These are phyloP conservation scores for Leucocoprinus sp. DNA, from an alignment of 768 basidiomycete genomes.

Conservation along the genomic window DNA sequence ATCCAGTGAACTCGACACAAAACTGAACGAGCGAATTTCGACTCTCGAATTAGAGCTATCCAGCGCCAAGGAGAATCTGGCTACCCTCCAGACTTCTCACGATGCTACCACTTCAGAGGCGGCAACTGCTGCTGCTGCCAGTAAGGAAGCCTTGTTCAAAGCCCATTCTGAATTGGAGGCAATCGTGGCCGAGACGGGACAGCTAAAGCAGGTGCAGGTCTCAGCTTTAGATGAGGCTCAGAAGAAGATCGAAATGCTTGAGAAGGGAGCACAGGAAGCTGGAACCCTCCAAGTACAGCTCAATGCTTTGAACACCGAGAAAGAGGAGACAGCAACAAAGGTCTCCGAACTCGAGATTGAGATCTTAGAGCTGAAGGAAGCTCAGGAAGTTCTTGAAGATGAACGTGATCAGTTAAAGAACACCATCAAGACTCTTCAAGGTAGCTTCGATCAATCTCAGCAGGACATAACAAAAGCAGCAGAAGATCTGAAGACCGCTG, in stretches of 20 bases:
- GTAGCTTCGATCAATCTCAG: constrained; percentile 38
- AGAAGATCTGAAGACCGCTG: constrained; percentile 37
- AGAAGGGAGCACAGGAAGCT: constrained; percentile 34
- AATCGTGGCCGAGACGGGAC: constrained; percentile 42
- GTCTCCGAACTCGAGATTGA: constrained; percentile 79
- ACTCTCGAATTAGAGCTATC: constrained; percentile 42
- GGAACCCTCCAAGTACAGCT: constrained; percentile 43
- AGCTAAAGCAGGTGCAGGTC: constrained; percentile 42
- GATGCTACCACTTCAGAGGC: constrained; percentile 35
- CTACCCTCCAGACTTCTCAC: constrained; percentile 38
- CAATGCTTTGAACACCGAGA: constrained; percentile 47
- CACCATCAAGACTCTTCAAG: constrained; percentile 44
- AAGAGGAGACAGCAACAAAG: constrained; percentile 62
- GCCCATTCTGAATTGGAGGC: constrained; percentile 55
- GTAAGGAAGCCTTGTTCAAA: constrained; percentile 56
- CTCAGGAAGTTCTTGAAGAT: constrained; percentile 57
- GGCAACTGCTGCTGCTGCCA: constrained; percentile 44
- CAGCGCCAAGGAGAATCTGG: constrained; percentile 44
- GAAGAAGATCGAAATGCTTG: constrained; percentile 36
- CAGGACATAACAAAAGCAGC: constrained; percentile 26
- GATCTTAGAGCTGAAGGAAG: constrained; percentile 68
- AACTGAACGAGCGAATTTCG: constrained; percentile 42
- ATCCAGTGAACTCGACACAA: constrained; percentile 39
- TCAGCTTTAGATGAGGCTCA: constrained; percentile 40
- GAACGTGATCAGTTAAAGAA: constrained; percentile 36